Percentiles rank a stretch among this genome's conserved stretches.
Conservation (phyloP, 2,329 filamentous ascomycete species). For the Ophiostoma ips region DNA sequence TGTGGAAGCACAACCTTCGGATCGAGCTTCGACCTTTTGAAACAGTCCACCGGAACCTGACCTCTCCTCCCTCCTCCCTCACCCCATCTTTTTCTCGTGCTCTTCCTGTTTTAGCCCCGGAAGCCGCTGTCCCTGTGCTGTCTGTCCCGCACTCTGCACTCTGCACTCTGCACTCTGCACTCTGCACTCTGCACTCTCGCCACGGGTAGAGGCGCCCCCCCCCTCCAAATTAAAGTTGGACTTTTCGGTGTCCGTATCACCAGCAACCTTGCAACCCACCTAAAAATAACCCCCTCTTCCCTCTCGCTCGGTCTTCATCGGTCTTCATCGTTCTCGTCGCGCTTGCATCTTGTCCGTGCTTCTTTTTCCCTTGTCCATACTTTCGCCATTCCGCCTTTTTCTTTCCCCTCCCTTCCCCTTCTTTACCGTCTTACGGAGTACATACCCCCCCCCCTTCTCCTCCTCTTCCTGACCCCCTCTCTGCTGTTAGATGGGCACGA, state of each 20-base stretch:
- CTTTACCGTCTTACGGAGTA: no score
- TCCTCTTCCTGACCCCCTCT: neutral
- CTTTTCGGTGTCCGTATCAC: constrained; percentile 8
- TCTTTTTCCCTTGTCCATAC: neutral
- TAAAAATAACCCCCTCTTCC: constrained; percentile 6
- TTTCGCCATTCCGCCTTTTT: neutral
- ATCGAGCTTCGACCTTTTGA: neutral
- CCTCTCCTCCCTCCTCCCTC: neutral
- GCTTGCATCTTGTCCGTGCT: neutral
- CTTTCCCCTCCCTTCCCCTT: neutral
- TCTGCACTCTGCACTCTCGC: neutral
- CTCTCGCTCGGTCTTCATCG: neutral
- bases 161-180: neutral
- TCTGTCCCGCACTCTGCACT: neutral
- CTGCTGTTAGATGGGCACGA: constrained; percentile 1
- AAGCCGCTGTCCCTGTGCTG: neutral
- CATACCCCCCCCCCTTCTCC: no score
- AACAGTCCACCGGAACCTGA: constrained; percentile 1
- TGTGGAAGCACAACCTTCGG: neutral
- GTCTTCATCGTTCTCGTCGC: constrained; percentile 3
- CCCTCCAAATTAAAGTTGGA: constrained; percentile 8
- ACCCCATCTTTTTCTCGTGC: neutral
- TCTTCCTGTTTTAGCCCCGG: neutral
- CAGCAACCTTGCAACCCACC: constrained; percentile 8
- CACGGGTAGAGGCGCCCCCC: neutral